These are phyloP conservation scores for Entophlyctis luteolus DNA, from an alignment of 192 early-diverging fungal species.

Conservation along the genomic window DNA sequence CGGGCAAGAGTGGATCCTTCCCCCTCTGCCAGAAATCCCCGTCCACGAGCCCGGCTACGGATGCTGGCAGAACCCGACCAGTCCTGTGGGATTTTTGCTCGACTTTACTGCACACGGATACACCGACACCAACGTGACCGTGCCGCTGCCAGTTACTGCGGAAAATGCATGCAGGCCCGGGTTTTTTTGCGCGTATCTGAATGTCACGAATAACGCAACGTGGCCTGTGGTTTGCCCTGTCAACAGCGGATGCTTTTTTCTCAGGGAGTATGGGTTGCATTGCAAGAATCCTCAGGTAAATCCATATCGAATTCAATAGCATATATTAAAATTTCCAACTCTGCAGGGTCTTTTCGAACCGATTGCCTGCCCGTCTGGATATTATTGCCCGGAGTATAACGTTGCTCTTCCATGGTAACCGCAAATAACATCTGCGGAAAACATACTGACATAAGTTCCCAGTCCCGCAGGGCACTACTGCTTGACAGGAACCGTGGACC, in stretches of 20 bases:
- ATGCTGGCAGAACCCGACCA: conserved; percentile 5
- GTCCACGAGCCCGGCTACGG: conserved; percentile 16
- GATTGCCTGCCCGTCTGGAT: conserved; percentile 26
- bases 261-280: neutral
- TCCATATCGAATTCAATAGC: no score
- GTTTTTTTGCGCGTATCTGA: conserved; percentile 24
- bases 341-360: conserved; percentile 26
- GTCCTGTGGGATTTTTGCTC: conserved; percentile 9
- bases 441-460: conserved; percentile 18
- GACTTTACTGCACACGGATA: conserved; percentile 2
- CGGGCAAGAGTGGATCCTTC: neutral
- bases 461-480: conserved; percentile 56
- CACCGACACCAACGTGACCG: no score
- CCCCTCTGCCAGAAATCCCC: neutral
- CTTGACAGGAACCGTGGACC: conserved; percentile 37
- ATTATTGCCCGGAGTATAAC: conserved; percentile 24
- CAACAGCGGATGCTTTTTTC: neutral
- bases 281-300: neutral
- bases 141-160: neutral
- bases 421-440: neutral
- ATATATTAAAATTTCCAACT: no score
- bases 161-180: conserved; percentile 15
- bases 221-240: conserved; percentile 26
- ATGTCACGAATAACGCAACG: conserved; percentile 1
- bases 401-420: neutral